Conservation (phyloP, 2,329 filamentous ascomycete species). For the Gaeumannomyces sp. region DNA sequence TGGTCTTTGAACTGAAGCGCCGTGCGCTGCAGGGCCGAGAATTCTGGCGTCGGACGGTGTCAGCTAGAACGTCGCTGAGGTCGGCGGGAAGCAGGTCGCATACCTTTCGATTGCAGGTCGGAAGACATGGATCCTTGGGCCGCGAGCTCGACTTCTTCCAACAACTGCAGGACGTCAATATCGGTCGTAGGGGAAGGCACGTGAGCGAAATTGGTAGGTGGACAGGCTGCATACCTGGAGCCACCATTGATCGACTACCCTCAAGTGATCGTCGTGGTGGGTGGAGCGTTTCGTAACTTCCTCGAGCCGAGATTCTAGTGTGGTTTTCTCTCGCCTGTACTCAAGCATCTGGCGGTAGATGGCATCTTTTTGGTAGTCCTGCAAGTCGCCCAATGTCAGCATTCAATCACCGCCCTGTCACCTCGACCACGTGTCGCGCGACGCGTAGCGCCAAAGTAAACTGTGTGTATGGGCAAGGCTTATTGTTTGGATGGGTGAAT, state of each 20-base stretch:
- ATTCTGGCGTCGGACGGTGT: conserved; percentile 13
- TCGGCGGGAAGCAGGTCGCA: conserved; percentile 10
- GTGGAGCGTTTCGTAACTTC: conserved; percentile 71
- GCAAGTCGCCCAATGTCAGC: conserved; percentile 22
- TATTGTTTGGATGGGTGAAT: conserved; percentile 20
- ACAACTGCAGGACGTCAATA: conserved; percentile 37
- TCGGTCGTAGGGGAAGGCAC: conserved; percentile 5
- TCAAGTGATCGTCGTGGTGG: conserved; percentile 88
- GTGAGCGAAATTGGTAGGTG: conserved; percentile 7
- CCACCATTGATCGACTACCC: conserved; percentile 89
- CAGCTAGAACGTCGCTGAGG: conserved; percentile 22
- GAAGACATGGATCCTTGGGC: conserved; percentile 43
- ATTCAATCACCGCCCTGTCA: conserved; percentile 27
- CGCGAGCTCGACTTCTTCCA: conserved; percentile 60
- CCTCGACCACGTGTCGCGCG: conserved; percentile 19
- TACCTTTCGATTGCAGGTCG: conserved; percentile 37
- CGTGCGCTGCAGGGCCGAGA: conserved; percentile 26
- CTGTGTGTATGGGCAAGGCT: conserved; percentile 15
- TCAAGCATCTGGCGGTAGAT: conserved; percentile 97
- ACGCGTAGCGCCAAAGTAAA: conserved; percentile 14
- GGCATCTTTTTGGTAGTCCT: conserved; percentile 93
- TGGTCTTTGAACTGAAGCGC: conserved; percentile 56
- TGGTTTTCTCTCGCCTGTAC: conserved; percentile 84
- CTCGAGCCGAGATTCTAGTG: conserved; percentile 72
- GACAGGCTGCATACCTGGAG: conserved; percentile 60